phyloP scores from a whole-genome alignment of 2,329 filamentous ascomycete species.

The Fusarium ambrosium region DNA sequence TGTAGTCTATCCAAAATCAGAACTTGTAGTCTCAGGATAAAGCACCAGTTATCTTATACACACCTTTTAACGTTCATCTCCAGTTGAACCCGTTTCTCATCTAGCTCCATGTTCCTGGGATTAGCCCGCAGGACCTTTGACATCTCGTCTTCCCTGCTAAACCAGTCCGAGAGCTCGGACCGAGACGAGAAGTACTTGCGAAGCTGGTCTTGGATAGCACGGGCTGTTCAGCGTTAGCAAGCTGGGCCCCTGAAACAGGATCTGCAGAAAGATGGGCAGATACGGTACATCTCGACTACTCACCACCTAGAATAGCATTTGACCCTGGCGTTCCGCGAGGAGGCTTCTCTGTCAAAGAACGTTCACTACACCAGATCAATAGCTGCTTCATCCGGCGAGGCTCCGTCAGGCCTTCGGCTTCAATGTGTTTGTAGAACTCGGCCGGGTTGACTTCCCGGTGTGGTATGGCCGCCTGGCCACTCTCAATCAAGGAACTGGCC shows the following conservation, averaged over 20 bases:
- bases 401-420: conserved; percentile 85
- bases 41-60: conserved; percentile 39
- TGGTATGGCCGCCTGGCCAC: conserved; percentile 84
- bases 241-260: conserved; percentile 53
- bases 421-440: conserved; percentile 98
- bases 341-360: conserved; percentile 85
- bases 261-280: not conserved
- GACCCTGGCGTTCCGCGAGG: conserved; percentile 75
- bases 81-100: conserved; percentile 82
- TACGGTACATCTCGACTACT: conserved; percentile 45
- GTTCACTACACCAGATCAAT: conserved; percentile 94
- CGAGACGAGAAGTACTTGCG: conserved; percentile 87
- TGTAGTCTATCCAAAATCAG: conserved; percentile 73
- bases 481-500: conserved; percentile 94
- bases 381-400: conserved; percentile 95
- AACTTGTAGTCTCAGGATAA: not conserved
- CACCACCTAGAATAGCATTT: conserved; percentile 80
- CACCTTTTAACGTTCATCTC: conserved; percentile 89
- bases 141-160: conserved; percentile 75
- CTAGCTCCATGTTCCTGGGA: conserved; percentile 87
- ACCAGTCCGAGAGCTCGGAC: conserved; percentile 94
- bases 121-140: conserved; percentile 82
- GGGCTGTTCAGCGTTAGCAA: conserved; percentile 67
- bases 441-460: conserved; percentile 84
- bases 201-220: conserved; percentile 92